Conservation (phyloP, 257 asterid species). For the Coffea canephora region DNA sequence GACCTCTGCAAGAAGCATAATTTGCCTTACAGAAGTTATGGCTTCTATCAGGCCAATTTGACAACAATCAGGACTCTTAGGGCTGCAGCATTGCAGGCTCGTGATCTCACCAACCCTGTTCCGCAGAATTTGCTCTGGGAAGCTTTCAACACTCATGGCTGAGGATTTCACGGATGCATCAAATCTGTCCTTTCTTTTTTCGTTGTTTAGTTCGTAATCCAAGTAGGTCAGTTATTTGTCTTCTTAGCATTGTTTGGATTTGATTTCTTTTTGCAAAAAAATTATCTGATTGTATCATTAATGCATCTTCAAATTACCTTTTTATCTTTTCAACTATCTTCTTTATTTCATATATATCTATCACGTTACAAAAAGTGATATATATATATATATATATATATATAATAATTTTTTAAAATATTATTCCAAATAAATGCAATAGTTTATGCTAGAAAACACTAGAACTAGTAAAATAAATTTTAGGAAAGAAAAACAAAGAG, state of each 20-base stretch:
- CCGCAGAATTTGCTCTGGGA: constrained; percentile 85
- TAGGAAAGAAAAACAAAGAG: background rate
- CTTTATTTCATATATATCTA: too few species aligned
- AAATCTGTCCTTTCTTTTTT: background rate
- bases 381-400: too few species aligned
- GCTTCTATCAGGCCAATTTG: constrained; percentile 63
- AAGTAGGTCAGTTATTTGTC: background rate
- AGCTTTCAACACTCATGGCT: constrained; percentile 85
- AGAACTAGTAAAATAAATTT: background rate
- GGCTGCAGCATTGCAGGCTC: constrained; percentile 72
- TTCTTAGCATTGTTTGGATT: too few species aligned
- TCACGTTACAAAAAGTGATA: too few species aligned
- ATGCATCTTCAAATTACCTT: too few species aligned
- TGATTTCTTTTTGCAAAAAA: too few species aligned
- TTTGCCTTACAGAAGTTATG: constrained; percentile 59
- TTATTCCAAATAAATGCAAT: too few species aligned
- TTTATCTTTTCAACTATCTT: too few species aligned
- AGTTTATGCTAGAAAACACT: too few species aligned
- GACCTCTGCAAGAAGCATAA: constrained; percentile 78
- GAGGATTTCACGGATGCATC: constrained; percentile 12
- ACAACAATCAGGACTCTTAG: constrained; percentile 60
- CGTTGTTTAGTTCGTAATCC: background rate
- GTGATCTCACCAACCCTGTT: constrained; percentile 44
- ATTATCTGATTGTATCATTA: too few species aligned
- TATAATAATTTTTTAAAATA: too few species aligned